These are phyloP conservation scores for Sphenostylis stenocarpa DNA, from an alignment of 306 rosid species.

Conservation along the genomic window DNA sequence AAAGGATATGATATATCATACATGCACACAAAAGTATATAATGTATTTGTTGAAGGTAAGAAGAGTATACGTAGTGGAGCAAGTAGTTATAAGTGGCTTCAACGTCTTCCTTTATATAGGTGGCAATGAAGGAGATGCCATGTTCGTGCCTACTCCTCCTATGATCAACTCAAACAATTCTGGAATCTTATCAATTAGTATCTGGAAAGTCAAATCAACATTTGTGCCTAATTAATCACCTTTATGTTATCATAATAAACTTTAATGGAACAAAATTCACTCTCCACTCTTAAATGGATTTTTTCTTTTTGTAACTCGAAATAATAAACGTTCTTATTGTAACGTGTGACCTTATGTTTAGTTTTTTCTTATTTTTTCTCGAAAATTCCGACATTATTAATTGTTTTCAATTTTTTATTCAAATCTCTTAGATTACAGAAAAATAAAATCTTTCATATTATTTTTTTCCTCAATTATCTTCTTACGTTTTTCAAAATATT, in stretches of 20 bases:
- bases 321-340: background rate
- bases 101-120: conserved; percentile 36
- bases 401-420: background rate
- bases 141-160: conserved; percentile 12
- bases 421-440: background rate
- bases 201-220: background rate
- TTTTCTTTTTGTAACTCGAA: background rate
- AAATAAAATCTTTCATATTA: no score
- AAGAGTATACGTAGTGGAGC: conserved; percentile 11
- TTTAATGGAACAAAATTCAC: background rate
- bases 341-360: background rate
- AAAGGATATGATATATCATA: background rate
- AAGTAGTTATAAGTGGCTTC: conserved; percentile 34
- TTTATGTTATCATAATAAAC: background rate
- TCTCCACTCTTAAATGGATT: background rate
- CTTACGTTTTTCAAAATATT: no score
- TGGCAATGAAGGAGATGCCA: background rate
- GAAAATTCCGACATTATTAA: background rate
- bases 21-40: no score
- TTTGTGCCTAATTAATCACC: background rate
- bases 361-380: background rate
- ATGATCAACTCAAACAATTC: background rate
- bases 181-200: background rate
- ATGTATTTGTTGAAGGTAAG: background rate
- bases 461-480: background rate